Evolutionary conservation across 371 early-diverging fungal species (phyloP).

Genomic region (Mortierella sp.): DNA sequence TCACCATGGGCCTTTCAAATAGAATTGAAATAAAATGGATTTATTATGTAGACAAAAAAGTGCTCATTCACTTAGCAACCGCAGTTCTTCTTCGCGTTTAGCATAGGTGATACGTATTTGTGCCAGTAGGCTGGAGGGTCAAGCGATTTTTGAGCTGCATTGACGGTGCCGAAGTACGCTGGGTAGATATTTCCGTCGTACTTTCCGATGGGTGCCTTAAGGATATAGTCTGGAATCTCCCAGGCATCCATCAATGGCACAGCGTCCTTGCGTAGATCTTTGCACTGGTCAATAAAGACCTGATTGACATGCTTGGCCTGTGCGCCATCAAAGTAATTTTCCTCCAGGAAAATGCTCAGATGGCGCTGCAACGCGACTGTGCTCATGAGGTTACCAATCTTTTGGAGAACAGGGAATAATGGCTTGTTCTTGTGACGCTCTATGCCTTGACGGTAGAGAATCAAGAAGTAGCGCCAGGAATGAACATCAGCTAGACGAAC

Average conservation of each 20-base stretch:
- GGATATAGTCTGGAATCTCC: conserved; percentile 72
- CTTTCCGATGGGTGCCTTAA: conserved; percentile 77
- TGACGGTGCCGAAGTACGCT: conserved; percentile 41
- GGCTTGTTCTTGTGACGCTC: conserved; percentile 35
- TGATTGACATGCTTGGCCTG: conserved; percentile 64
- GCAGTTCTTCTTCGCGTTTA: conserved; percentile 43
- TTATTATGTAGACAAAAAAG: too few relatives aligned
- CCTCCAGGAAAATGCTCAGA: conserved; percentile 65
- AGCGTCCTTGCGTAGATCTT: conserved; percentile 67
- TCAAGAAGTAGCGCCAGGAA: conserved; percentile 52
- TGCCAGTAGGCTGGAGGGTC: conserved; percentile 54
- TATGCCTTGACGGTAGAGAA: conserved; percentile 40
- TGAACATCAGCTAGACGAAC: conserved; percentile 59
- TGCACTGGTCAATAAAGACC: conserved; percentile 64
- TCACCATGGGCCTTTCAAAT: too few relatives aligned
- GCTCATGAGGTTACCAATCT: conserved; percentile 52
- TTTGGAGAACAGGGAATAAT: conserved; percentile 46
- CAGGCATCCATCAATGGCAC: conserved; percentile 75
- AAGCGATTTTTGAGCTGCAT: conserved; percentile 52
- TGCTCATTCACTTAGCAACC: conserved; percentile 18
- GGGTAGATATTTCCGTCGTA: conserved; percentile 74
- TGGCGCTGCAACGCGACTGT: conserved; percentile 58
- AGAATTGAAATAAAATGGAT: too few relatives aligned
- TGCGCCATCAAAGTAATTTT: conserved; percentile 62
- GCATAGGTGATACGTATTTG: conserved; percentile 36